phyloP scores from a whole-genome alignment of 345 rosid species.

The Heritiera littoralis region DNA sequence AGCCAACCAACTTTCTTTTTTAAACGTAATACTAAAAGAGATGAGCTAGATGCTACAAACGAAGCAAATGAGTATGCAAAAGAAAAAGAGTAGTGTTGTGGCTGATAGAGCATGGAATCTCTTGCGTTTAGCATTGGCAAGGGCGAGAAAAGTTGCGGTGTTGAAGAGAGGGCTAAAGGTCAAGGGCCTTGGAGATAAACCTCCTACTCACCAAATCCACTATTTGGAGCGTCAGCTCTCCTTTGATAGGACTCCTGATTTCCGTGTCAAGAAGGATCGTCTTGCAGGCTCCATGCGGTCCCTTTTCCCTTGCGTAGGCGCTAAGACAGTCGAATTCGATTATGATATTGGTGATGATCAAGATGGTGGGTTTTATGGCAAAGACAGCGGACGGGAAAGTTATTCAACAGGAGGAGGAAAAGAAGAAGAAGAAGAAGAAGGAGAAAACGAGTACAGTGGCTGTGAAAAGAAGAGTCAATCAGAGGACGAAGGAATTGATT shows the following conservation, averaged over 20 bases:
- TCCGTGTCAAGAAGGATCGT: conserved; percentile 9
- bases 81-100: neutral
- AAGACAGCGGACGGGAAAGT: neutral
- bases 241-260: conserved; percentile 1
- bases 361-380: neutral
- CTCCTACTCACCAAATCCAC: neutral
- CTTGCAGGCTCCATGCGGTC: neutral
- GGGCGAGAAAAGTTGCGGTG: neutral
- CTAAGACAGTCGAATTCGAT: neutral
- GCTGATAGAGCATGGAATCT: neutral
- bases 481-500: conserved; percentile 16
- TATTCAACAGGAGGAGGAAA: neutral
- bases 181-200: neutral
- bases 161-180: neutral
- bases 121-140: neutral
- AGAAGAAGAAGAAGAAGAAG: neutral
- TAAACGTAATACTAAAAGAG: neutral
- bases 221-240: conserved; percentile 7
- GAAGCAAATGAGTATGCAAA: neutral
- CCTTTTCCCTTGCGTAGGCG: neutral
- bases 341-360: neutral
- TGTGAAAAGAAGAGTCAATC: conserved; percentile 1
- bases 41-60: neutral
- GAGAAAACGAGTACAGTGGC: neutral
- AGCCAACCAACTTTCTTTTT: neutral